Conservation (phyloP, 208 protist genomes). For the Trypanosoma vivax region DNA sequence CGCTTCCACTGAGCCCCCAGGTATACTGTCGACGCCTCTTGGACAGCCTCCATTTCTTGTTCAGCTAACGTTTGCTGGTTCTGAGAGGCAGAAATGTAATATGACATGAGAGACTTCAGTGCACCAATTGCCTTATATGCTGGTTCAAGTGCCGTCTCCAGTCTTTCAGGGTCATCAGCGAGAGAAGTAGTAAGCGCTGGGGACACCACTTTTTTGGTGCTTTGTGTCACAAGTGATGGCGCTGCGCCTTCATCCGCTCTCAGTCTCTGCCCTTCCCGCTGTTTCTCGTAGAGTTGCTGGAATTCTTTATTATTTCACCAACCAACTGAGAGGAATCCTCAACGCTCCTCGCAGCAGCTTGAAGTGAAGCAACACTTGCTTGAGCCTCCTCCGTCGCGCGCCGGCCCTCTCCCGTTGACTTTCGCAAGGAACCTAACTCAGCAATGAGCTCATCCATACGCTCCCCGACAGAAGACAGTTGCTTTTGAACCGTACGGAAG, state of each 20-base stretch:
- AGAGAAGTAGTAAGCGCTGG: no score
- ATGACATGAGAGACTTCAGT: background rate
- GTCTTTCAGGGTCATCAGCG: no score
- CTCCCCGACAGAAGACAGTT: background rate
- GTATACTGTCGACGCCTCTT: background rate
- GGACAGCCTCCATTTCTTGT: background rate
- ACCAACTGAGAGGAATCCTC: slow-evolving; percentile 4
- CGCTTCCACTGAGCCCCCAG: background rate
- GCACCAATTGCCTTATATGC: background rate
- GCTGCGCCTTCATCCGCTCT: no score
- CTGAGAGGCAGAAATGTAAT: background rate
- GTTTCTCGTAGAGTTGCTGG: background rate
- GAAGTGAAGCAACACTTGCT: background rate
- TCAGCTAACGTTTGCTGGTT: background rate
- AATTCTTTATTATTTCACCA: slow-evolving; percentile 1
- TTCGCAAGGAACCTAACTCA: background rate
- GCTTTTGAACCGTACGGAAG: background rate
- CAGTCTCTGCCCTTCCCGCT: no score
- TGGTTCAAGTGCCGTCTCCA: background rate
- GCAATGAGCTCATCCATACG: slow-evolving; percentile 6
- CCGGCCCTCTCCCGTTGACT: background rate
- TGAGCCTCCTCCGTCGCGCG: background rate
- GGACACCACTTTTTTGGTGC: no score
- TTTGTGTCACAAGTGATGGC: no score
- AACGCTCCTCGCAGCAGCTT: background rate